phyloP scores from a whole-genome alignment of 768 basidiomycete species.

The Cyathus striatus region DNA sequence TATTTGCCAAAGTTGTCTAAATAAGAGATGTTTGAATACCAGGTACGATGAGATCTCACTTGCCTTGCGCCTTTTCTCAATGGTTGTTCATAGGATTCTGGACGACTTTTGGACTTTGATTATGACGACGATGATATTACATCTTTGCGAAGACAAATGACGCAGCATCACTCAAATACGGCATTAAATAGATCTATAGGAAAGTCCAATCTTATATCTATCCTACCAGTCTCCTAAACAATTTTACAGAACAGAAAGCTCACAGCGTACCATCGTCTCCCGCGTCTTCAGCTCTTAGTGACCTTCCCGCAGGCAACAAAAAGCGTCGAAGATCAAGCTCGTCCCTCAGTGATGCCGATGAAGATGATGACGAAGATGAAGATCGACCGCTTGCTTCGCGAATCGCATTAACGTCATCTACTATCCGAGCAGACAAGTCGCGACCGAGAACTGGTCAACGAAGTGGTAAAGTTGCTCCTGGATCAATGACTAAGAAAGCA shows the following conservation, averaged over 20 bases:
- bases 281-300: conserved; percentile 46
- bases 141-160: conserved; percentile 70
- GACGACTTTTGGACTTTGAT: conserved; percentile 73
- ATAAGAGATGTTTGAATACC: too few species aligned
- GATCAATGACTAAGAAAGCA: conserved; percentile 54
- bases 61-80: too few species aligned
- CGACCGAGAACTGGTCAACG: conserved; percentile 29
- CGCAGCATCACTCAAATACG: conserved; percentile 21
- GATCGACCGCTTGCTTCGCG: conserved; percentile 52
- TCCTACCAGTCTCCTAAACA: neutral
- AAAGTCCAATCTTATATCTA: conserved; percentile 15
- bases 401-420: conserved; percentile 22
- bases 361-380: conserved; percentile 45
- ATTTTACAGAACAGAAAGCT: conserved; percentile 19
- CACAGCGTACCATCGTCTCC: conserved; percentile 34
- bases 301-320: conserved; percentile 43
- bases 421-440: conserved; percentile 8
- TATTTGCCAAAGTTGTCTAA: conserved; percentile 1
- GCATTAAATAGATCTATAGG: conserved; percentile 45
- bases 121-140: conserved; percentile 68
- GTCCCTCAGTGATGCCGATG: conserved; percentile 49
- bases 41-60: too few species aligned
- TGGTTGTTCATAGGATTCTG: conserved; percentile 51
- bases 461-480: conserved; percentile 51
- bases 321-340: conserved; percentile 49